Evolutionary conservation across 75 land plant species (phyloP).

Genomic region (Isoetes taiwanensis): DNA sequence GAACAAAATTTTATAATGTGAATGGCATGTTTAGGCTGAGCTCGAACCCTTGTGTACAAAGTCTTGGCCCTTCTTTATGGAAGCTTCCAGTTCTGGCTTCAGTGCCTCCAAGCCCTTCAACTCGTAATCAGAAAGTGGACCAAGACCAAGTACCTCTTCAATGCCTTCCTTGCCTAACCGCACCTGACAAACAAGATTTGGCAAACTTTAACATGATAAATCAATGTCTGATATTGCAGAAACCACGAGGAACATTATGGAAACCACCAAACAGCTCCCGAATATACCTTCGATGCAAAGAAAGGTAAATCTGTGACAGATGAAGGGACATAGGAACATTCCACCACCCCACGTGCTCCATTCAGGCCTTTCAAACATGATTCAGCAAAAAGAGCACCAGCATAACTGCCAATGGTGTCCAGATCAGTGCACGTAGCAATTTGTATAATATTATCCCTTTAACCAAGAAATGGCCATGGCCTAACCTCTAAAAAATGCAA

Average conservation of each 20-base stretch:
- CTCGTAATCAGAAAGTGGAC: slow-evolving; percentile 62
- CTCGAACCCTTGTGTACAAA: no score
- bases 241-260: no score
- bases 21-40: no score
- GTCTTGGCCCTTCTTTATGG: slow-evolving; percentile 87
- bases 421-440: no score
- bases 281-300: slow-evolving; percentile 27
- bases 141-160: slow-evolving; percentile 77
- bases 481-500: no score
- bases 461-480: no score
- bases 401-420: slow-evolving; percentile 13
- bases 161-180: slow-evolving; percentile 75
- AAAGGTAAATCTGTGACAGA: slow-evolving; percentile 15
- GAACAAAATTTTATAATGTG: no score
- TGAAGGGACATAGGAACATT: slow-evolving; percentile 20
- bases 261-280: no score
- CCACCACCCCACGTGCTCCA: slow-evolving; percentile 8
- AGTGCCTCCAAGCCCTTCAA: slow-evolving; percentile 58
- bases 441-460: no score
- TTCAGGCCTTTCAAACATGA: slow-evolving; percentile 24
- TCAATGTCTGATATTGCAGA: no score
- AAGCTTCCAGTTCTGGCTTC: slow-evolving; percentile 57
- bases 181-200: slow-evolving; percentile 47
- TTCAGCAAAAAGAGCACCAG: slow-evolving; percentile 24
- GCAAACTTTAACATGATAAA: no score